phyloP scores from a whole-genome alignment of 1,284 basidiomycete genomes.

The Singerocomus inundabilis region DNA sequence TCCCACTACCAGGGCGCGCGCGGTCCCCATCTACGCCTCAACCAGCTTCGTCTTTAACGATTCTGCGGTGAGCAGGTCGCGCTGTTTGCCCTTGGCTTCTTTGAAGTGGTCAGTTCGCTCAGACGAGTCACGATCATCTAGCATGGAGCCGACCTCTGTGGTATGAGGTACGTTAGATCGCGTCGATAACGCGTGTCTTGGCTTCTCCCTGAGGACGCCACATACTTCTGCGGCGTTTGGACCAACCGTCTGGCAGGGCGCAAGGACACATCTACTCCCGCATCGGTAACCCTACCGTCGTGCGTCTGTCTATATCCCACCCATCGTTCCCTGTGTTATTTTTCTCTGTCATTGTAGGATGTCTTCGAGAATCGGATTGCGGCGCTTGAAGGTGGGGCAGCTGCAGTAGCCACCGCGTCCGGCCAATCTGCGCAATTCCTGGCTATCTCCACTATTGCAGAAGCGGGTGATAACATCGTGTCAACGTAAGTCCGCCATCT shows the following conservation, averaged over 20 bases:
- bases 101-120: not conserved
- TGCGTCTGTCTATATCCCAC: slow-evolving; percentile 41
- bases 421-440: no score
- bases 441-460: slow-evolving; percentile 66
- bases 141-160: slow-evolving; percentile 86
- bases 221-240: no score
- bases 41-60: slow-evolving; percentile 82
- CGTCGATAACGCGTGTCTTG: not conserved
- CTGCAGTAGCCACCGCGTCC: slow-evolving; percentile 76
- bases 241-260: slow-evolving; percentile 38
- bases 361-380: slow-evolving; percentile 87
- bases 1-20: slow-evolving; percentile 78
- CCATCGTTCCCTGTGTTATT: not conserved
- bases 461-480: slow-evolving; percentile 80
- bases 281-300: slow-evolving; percentile 81
- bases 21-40: slow-evolving; percentile 79
- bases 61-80: slow-evolving; percentile 57
- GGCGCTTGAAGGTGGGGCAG: slow-evolving; percentile 79
- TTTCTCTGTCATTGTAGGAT: slow-evolving; percentile 46
- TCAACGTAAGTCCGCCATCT: slow-evolving; percentile 48
- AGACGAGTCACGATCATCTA: slow-evolving; percentile 26
- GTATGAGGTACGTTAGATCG: slow-evolving; percentile 49
- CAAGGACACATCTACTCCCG: no score
- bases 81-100: not conserved
- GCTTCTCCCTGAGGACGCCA: not conserved